phyloP scores from a whole-genome alignment of 2,329 filamentous ascomycete genomes.

The Fusarium euwallaceae region DNA sequence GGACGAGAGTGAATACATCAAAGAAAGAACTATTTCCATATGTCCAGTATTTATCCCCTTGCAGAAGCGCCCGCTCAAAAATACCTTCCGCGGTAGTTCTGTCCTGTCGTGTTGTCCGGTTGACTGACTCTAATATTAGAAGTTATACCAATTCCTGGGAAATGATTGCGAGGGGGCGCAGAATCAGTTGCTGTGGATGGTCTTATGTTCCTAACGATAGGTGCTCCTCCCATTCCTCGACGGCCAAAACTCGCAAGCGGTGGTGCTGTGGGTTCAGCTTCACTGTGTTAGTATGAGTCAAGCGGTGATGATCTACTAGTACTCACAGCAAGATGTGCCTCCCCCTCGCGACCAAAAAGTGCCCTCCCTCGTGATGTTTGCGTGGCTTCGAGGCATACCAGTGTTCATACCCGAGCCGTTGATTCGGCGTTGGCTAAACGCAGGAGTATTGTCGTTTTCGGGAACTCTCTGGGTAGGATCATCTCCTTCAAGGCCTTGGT shows the following conservation, averaged over 20 bases:
- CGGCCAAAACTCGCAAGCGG: slow-evolving; percentile 21
- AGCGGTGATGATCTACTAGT: no score
- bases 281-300: slow-evolving; percentile 15
- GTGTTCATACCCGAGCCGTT: slow-evolving; percentile 38
- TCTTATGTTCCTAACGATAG: slow-evolving; percentile 14
- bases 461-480: background rate
- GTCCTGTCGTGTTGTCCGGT: slow-evolving; percentile 31
- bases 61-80: slow-evolving; percentile 10
- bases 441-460: slow-evolving; percentile 4
- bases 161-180: slow-evolving; percentile 34
- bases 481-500: slow-evolving; percentile 16
- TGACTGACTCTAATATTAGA: slow-evolving; percentile 50
- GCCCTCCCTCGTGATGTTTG: slow-evolving; percentile 23
- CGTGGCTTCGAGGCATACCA: slow-evolving; percentile 22
- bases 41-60: background rate
- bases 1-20: background rate
- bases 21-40: background rate
- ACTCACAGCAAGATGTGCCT: slow-evolving; percentile 31
- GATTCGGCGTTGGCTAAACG: slow-evolving; percentile 31
- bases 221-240: slow-evolving; percentile 13
- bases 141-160: slow-evolving; percentile 47
- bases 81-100: slow-evolving; percentile 25
- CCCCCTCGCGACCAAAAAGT: slow-evolving; percentile 35
- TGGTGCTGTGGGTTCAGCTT: slow-evolving; percentile 24
- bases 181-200: slow-evolving; percentile 19